Percentiles rank a stretch among this genome's conserved stretches.
phyloP scores from a whole-genome alignment of 2,329 filamentous ascomycete species.

The Drechslerella coelobrocha region DNA sequence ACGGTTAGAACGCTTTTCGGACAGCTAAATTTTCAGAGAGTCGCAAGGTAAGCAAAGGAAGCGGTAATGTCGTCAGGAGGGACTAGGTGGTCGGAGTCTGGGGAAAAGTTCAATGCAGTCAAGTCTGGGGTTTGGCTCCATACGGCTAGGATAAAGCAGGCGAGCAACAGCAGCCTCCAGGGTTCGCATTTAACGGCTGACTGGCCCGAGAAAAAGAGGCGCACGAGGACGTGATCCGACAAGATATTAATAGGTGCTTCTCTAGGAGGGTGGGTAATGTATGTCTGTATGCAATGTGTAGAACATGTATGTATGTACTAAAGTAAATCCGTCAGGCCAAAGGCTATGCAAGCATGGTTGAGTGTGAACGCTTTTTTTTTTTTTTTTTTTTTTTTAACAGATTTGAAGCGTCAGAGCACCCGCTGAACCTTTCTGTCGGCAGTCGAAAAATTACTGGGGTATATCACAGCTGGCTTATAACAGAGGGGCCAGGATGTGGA shows the following conservation, averaged over 20 bases:
- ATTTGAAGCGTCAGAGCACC: constrained; percentile 46
- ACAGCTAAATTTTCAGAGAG: constrained; percentile 36
- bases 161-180: constrained; percentile 50
- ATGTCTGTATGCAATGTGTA: background rate
- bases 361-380: constrained; percentile 36
- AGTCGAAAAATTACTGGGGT: constrained; percentile 13
- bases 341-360: constrained; percentile 23
- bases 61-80: constrained; percentile 43
- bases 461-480: constrained; percentile 25
- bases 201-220: constrained; percentile 50
- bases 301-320: constrained; percentile 26
- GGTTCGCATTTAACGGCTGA: constrained; percentile 50
- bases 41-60: constrained; percentile 45
- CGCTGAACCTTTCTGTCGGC: constrained; percentile 30
- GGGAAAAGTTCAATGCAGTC: constrained; percentile 50
- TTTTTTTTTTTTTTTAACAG: constrained; percentile 19
- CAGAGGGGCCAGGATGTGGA: constrained; percentile 20
- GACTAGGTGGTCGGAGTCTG: constrained; percentile 49
- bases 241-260: constrained; percentile 48
- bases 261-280: constrained; percentile 18
- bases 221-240: constrained; percentile 50
- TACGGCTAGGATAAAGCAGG: constrained; percentile 51
- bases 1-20: constrained; percentile 19
- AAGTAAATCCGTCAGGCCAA: constrained; percentile 31
- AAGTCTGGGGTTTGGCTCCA: constrained; percentile 51